Conservation (phyloP, 2,329 filamentous ascomycete species). For the Pyrenochaeta sp. region DNA sequence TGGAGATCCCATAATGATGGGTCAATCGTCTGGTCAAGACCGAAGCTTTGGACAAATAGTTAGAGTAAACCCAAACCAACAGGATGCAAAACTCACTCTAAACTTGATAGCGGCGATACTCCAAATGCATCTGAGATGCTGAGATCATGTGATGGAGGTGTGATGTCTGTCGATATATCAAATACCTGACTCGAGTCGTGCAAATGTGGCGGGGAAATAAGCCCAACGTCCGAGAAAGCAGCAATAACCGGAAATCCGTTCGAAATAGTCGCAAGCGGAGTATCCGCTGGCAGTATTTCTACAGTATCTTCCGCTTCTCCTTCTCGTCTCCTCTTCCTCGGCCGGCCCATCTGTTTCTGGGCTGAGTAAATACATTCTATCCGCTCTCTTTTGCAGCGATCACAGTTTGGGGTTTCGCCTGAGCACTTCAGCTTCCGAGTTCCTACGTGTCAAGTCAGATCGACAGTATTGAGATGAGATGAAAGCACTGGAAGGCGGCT, state of each 20-base stretch:
- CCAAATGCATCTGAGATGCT: conserved; percentile 7
- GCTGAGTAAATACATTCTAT: conserved; percentile 56
- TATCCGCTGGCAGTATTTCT: background rate
- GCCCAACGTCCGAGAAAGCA: conserved; percentile 15
- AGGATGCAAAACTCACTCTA: conserved; percentile 18
- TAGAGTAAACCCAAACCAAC: background rate
- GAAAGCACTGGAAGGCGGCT: conserved; percentile 20
- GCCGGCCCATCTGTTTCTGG: conserved; percentile 60
- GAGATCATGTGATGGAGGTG: conserved; percentile 12
- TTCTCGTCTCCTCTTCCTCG: conserved; percentile 55
- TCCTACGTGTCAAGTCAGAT: conserved; percentile 44
- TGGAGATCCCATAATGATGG: conserved; percentile 35
- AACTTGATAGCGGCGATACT: conserved; percentile 6
- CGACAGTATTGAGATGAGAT: too few relatives aligned
- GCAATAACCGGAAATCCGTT: conserved; percentile 8
- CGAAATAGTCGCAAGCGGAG: conserved; percentile 2
- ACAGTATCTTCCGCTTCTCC: conserved; percentile 18
- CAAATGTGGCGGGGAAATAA: conserved; percentile 20
- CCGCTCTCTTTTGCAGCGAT: conserved; percentile 51
- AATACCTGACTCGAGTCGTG: conserved; percentile 7
- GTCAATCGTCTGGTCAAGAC: conserved; percentile 26
- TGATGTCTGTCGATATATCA: conserved; percentile 5
- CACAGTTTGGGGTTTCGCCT: conserved; percentile 52
- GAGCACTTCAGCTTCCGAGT: conserved; percentile 59
- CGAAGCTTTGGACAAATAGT: conserved; percentile 14